Evolutionary conservation across 1,139 yeast genomes (phyloP), one percentile per base, ranked within the genome.

Genomic region (Wickerhamiella infanticola): DNA sequence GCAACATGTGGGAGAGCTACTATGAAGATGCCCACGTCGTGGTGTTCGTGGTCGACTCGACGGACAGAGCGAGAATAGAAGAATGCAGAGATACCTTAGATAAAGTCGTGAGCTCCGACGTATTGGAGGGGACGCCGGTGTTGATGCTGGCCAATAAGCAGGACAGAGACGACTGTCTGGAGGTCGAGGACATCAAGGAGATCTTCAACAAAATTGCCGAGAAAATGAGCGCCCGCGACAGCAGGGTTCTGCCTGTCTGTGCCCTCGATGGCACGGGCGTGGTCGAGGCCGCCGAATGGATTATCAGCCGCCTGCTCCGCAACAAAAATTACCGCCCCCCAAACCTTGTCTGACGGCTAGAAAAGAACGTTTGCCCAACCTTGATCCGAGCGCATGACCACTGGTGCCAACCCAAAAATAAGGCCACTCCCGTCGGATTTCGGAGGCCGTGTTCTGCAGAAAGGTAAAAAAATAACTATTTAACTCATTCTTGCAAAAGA

Each of bases 131-230:
- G 40, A 81, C 86, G 11, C 98, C 97, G 0, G 77, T 90, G 6
- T 67, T 90, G 46, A 86, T 90, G 95, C 69, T 90, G 59, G 97
- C 96, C 7, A 90, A 90, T 63, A 90, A 90, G 62, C 96, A 86
- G 66, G 98, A 90, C 63, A 68, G 82, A 48, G 86, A 84, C 42
- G 86, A 80, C 45, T 81, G 85, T 55, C 69, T 88, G 65, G 95
- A 79, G 57, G 77, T 80, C 54, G 74, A 76, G 66, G 77, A 81
- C 65, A 72, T 90, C 61, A 77, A 88, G 70, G 72, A 93, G 73
- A 63, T 88, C 57, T 70, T 90, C 72, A 76, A 88, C 69, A 68
- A 79, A 62, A 73, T 81, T 59, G 81, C 96, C 49, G 75, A 82
- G 70, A 74, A 80, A 56, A 66, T 90, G 58, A 84, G 84, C 55